These are phyloP conservation scores for Pugionium dolabratum DNA, from an alignment of 345 rosid genomes.

Conservation along the genomic window DNA sequence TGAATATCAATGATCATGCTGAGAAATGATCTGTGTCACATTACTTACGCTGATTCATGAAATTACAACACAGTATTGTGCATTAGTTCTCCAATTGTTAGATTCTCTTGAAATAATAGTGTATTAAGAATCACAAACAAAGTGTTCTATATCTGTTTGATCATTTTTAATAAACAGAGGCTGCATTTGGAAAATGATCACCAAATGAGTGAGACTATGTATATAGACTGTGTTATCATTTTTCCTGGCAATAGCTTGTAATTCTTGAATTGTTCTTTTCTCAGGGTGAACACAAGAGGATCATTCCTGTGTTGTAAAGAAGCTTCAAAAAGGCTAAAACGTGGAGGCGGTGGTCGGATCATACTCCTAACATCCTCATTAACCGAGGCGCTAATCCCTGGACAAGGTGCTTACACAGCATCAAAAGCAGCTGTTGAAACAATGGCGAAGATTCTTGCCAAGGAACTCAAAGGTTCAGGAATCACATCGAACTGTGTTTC, in stretches of 20 bases:
- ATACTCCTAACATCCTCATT: constrained; percentile 45
- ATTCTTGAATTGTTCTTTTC: constrained; percentile 2
- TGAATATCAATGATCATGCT: neutral
- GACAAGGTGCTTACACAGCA: constrained; percentile 46
- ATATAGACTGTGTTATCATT: neutral
- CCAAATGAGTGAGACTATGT: neutral
- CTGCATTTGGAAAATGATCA: neutral
- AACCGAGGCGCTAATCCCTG: constrained; percentile 39
- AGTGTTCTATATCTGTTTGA: neutral
- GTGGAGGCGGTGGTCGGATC: constrained; percentile 48
- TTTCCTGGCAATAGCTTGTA: neutral
- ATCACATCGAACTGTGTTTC: constrained; percentile 58
- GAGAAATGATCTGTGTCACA: neutral
- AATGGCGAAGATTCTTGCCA: constrained; percentile 53
- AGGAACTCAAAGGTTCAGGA: constrained; percentile 54
- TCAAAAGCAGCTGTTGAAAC: constrained; percentile 54
- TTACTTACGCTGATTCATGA: neutral
- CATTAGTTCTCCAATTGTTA: neutral
- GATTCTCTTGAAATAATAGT: neutral
- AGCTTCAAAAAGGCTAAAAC: constrained; percentile 49
- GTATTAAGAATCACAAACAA: too few species aligned
- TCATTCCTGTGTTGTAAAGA: constrained; percentile 51
- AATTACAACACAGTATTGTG: neutral
- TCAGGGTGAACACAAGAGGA: constrained; percentile 52
- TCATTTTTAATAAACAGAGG: neutral